These are phyloP conservation scores for Globisporangium solare DNA, from an alignment of 352 stramenopile genomes.

Conservation along the genomic window DNA sequence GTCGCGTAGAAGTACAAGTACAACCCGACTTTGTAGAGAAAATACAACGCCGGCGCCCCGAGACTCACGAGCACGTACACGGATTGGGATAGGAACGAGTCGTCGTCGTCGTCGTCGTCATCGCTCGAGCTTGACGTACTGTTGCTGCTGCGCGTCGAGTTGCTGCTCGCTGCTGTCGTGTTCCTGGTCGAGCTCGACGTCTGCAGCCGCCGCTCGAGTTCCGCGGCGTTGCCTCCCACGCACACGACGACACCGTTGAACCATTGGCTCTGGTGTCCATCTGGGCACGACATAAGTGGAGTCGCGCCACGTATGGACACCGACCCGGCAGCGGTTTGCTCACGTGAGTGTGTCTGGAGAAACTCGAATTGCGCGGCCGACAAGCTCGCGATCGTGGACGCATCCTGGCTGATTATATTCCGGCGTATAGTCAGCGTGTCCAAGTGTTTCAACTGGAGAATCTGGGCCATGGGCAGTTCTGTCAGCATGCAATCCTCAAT, in stretches of 20 bases:
- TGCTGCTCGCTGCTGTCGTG: background rate
- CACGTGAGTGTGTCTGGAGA: background rate
- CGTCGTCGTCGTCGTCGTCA: background rate
- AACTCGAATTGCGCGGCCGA: constrained; percentile 6
- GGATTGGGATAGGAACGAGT: background rate
- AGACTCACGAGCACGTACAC: no score
- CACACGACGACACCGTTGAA: background rate
- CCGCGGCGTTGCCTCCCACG: background rate
- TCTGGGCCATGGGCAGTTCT: constrained; percentile 11
- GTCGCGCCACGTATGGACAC: no score
- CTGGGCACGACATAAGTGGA: background rate
- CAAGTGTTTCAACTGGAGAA: constrained; percentile 16
- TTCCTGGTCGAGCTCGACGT: background rate
- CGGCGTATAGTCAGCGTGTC: constrained; percentile 15
- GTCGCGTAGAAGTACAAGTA: no score
- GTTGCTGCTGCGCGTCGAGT: constrained; percentile 1
- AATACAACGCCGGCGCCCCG: no score
- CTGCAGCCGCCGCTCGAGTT: background rate
- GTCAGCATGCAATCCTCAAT: constrained; percentile 23
- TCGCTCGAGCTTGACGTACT: background rate
- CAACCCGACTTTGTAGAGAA: no score
- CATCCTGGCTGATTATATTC: background rate
- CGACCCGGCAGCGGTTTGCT: background rate
- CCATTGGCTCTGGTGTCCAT: background rate
- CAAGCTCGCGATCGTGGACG: background rate